Conservation (phyloP, 306 rosid genomes). For the Dalbergia cochinchinensis region DNA sequence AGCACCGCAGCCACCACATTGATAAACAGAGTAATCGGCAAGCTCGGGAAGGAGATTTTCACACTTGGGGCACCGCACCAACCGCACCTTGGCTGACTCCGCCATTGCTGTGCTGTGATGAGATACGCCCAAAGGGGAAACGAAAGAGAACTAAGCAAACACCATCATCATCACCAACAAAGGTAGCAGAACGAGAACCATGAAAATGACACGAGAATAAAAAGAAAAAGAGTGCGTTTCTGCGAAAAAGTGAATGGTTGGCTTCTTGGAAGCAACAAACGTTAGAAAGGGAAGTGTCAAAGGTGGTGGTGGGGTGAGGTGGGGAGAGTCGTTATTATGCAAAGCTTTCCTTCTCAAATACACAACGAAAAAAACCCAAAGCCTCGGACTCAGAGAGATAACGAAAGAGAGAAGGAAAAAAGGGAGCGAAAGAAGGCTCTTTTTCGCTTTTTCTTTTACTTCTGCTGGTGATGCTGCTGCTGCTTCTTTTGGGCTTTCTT, state of each 20-base stretch:
- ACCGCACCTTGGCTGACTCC: slow-evolving; percentile 66
- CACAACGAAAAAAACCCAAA: neutral
- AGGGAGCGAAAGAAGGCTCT: slow-evolving; percentile 37
- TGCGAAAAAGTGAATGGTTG: slow-evolving; percentile 54
- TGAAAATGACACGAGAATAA: neutral
- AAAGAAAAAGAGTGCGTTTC: slow-evolving; percentile 24
- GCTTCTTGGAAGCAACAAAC: slow-evolving; percentile 48
- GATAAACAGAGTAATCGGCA: slow-evolving; percentile 84
- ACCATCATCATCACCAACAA: slow-evolving; percentile 20
- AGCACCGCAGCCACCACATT: slow-evolving; percentile 97
- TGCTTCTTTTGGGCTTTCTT: slow-evolving; percentile 34
- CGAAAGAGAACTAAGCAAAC: slow-evolving; percentile 8
- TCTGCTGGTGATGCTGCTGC: slow-evolving; percentile 19
- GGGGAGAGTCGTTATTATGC: slow-evolving; percentile 31
- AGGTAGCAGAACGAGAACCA: slow-evolving; percentile 1
- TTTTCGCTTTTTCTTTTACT: slow-evolving; percentile 48
- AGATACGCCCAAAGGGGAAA: neutral
- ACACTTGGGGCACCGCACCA: slow-evolving; percentile 95
- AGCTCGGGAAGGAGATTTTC: slow-evolving; percentile 94
- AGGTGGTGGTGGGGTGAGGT: neutral
- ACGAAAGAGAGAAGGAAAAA: slow-evolving; percentile 11
- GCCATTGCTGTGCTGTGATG: slow-evolving; percentile 53
- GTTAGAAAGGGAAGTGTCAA: slow-evolving; percentile 46
- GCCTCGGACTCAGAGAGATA: slow-evolving; percentile 23
- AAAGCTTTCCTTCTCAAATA: slow-evolving; percentile 36